Evolutionary conservation across 768 basidiomycete species (phyloP), one percentile per base, ranked within the genome.

Genomic region (Paxillus involutus): DNA sequence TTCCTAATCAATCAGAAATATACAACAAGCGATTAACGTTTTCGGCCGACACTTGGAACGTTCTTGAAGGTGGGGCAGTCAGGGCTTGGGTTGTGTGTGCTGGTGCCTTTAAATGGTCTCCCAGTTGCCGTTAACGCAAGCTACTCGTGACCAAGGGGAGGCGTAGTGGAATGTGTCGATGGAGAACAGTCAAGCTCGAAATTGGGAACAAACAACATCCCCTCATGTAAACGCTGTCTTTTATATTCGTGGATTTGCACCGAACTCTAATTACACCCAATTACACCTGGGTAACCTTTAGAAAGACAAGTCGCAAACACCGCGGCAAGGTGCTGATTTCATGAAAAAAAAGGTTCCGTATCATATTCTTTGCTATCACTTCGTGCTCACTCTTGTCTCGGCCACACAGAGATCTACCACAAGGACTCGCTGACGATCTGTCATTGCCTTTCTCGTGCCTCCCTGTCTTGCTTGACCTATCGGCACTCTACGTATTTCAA

Each of bases 401-500:
- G 58, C 61, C 67, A 58, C 59, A 47, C 56, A 67, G 45, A 56
- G 61, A 64, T 68, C 63, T 59, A 54, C 55, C 48, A 39, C 57
- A 13, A 49, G 49, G 39, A 30, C 54, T 26, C 44, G 26, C 45
- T 39, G 43, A 24, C 51, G 66, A 66, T 62, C 69, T 58, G 36
- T 24, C 42, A 46, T 61, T 69, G 41, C 63, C 65, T 70, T 71
- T 72, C 68, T 67, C 60, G 66, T 70, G 11, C 12, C 3, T 13
- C 35, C 55, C 58, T 59, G 58, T 54, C 66, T 70, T 64, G 64
- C 58, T 67, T 62, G 63, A 49, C 74, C 72, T 75, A 73, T 77
- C 76, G 70, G 73, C 72, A 51, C 60, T 63, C 63, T 68, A 67
- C 64, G 62, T 72, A 72, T 74, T 69, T 70, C 66, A 65, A 71